Base-by-base conservation (phyloP, 805 yeast genomes). In the Kregervanrija fluxuum region DNA sequence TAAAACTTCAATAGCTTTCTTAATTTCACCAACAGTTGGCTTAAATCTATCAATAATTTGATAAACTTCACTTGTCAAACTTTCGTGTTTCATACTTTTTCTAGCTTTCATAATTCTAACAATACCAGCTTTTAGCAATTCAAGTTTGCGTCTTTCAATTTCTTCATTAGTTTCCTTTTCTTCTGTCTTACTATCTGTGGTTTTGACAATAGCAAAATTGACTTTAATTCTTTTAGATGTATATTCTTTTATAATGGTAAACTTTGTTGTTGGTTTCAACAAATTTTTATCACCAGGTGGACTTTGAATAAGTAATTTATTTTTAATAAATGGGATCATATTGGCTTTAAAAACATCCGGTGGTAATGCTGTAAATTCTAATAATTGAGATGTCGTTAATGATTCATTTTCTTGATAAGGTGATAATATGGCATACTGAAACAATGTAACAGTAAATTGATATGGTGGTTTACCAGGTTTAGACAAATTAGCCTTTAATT, bases 31-130 rank as follows among this genome's bases (percentile, higher is more conserved):
- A 33, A 89, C 81, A 47, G 82, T 80, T 5, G 98, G 96, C 54
- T 75, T 79, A 71, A 93, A 91, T 54, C 98, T 74, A 40, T 78
- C 70, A 3, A 95, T 79, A 60, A 88, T 95, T 48, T 86, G 84
- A 55, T 87, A 81, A 36, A 90, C 91, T 62, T 91, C 98, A 54
- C 84, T 86, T 36, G 89, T 81, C 56, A 91, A 73, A 44, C 80
- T 82, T 40, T 82, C 84, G 60, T 90, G 97, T 51, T 79, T 78
- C 55, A 87, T 70, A 37, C 72, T 73, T 62, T 89, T 85, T 59
- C 96, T 76, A 1, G 96, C 90, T 69, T 91, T 91, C 98, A 91
- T 93, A 59, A 91, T 86, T 56, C 99, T 77, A 35, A 91, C 98
- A 65, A 93, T 88, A 57, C 95, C 86, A 2, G 98, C 96, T 59